Percentiles rank a stretch among this genome's conserved stretches.
Evolutionary conservation across 192 early-diverging fungal genomes (phyloP).

Genomic region (Entophlyctis luteolus): DNA sequence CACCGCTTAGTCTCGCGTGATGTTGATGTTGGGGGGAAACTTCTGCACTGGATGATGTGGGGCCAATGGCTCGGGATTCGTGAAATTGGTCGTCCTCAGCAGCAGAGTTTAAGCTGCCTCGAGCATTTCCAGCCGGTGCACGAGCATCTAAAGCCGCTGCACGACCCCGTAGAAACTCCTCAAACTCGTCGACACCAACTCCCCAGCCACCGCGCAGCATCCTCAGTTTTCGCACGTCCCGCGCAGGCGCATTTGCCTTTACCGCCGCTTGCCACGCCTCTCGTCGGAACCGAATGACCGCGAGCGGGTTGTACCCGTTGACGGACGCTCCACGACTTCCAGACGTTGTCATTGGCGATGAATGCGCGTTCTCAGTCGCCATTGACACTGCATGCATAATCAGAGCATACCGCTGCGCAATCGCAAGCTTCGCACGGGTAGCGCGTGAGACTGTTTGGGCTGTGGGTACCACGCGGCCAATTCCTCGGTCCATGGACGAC

Average conservation of each 20-base stretch:
- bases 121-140: background rate
- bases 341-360: background rate
- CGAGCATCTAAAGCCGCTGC: background rate
- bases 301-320: conserved; percentile 16
- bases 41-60: too few species aligned
- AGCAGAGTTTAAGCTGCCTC: too few species aligned
- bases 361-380: too few species aligned
- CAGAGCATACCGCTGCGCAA: background rate
- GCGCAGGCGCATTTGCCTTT: background rate
- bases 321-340: background rate
- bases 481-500: background rate
- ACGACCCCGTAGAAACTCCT: background rate
- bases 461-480: background rate
- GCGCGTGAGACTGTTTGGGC: conserved; percentile 3
- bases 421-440: background rate
- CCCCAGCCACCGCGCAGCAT: conserved; percentile 10
- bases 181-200: background rate
- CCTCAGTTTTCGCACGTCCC: conserved; percentile 6
- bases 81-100: too few species aligned
- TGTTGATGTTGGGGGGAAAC: too few species aligned
- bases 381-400: background rate
- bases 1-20: too few species aligned
- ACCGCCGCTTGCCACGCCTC: conserved; percentile 27
- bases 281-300: conserved; percentile 18
- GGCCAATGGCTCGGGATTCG: too few species aligned